phyloP scores from a whole-genome alignment of 2,329 filamentous ascomycete genomes.

The Stenocarpella maydis region DNA sequence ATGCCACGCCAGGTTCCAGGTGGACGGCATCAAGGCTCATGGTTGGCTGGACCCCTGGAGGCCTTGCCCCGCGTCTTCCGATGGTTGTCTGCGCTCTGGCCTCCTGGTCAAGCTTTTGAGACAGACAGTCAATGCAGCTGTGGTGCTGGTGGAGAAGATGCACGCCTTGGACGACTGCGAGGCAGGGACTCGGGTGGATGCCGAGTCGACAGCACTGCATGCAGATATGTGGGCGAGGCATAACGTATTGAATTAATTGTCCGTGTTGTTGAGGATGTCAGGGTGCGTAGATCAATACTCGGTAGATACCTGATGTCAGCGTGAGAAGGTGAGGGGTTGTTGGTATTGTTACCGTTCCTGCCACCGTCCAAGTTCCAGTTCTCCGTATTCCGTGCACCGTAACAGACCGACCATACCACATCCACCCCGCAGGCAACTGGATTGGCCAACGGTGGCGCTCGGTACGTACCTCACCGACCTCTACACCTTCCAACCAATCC shows the following conservation, averaged over 20 bases:
- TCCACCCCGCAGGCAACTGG: neutral
- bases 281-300: too few species aligned
- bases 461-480: neutral
- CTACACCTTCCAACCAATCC: neutral
- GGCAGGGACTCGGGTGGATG: neutral
- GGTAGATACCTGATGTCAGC: too few species aligned
- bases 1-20: conserved; percentile 18
- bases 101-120: neutral
- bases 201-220: neutral
- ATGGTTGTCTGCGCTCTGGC: neutral
- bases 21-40: conserved; percentile 16
- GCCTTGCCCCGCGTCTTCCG: conserved; percentile 5
- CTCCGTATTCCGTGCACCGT: too few species aligned
- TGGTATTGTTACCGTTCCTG: neutral
- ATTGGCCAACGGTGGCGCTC: too few species aligned
- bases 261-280: too few species aligned
- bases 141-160: neutral
- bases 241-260: too few species aligned
- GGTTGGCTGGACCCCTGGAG: neutral
- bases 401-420: too few species aligned
- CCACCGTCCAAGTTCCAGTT: neutral
- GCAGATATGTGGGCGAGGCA: neutral
- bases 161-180: neutral
- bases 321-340: conserved; percentile 1
- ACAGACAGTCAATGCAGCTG: too few species aligned